Percentiles rank a stretch among this genome's conserved stretches.
Evolutionary conservation across 768 basidiomycete species (phyloP).

Genomic region (Termitomyces sp.): DNA sequence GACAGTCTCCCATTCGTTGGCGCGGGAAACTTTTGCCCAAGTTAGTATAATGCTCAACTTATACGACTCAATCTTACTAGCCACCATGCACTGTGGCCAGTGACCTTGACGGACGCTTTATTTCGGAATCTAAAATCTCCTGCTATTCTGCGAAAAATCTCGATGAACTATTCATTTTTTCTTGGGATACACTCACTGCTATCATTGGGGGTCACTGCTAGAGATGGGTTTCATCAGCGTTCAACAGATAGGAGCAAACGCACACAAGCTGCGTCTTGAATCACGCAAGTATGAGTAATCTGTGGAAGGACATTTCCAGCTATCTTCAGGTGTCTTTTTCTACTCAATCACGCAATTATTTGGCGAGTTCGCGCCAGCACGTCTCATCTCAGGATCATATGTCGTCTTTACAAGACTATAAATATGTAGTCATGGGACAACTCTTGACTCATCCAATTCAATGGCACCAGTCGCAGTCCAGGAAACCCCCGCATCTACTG

Average conservation of each 20-base stretch:
- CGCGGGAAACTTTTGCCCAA: background rate
- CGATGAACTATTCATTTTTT: background rate
- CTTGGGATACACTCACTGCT: background rate
- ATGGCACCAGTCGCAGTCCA: constrained; percentile 18
- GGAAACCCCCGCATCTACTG: constrained; percentile 2
- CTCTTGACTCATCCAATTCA: background rate
- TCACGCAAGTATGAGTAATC: background rate
- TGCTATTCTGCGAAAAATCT: background rate
- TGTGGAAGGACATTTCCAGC: background rate
- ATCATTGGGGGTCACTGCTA: background rate
- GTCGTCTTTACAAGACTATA: background rate
- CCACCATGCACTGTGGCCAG: background rate
- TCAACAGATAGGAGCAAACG: background rate
- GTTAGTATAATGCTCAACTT: background rate
- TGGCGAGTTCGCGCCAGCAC: background rate
- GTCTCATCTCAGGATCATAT: background rate
- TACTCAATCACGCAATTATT: constrained; percentile 1
- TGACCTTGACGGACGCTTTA: background rate
- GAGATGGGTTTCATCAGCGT: background rate
- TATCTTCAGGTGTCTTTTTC: background rate
- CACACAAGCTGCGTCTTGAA: too few relatives aligned
- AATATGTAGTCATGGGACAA: background rate
- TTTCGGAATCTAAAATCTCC: background rate
- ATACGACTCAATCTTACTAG: too few relatives aligned
- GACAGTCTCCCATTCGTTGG: background rate